Evolutionary conservation across 129 eudicot species (phyloP), one percentile per base, ranked within the genome.

Genomic region (Centaurea solstitialis): DNA sequence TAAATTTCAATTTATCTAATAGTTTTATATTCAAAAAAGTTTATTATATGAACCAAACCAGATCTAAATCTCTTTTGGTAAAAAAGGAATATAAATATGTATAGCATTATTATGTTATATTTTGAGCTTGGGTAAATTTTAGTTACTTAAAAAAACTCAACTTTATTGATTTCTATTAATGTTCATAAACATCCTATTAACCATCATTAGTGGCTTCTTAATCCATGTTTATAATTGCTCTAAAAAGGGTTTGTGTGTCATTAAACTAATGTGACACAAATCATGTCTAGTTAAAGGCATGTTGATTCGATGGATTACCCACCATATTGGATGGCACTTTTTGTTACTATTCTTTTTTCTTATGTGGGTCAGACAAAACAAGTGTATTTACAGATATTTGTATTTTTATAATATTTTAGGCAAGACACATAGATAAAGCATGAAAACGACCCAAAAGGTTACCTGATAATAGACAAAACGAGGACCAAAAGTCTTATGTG

Each of bases 251-350:
- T 4, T n/a, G 45, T 9, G 74, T 67, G 45, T 78, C 68, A 45
- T 45, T 43, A 78, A 28, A 68, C 33, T 22, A 43, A 78, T 13
- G 50, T 10, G 75, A 78, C 81, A 47, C 20, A 20, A 68, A 43
- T 78, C 13, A 20, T 47, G 69, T 69, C 53, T 30, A 47, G 12
- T 28, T n/a, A 53, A 41, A 28, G 35, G 57, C 9, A 45, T 28
- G 23, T 64, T 80, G 84, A 80, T 73, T 64, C 84, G 74, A 80
- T 73, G n/a, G 67, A 61, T 18, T 61, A 64, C 73, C 83, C 73
- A 72, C 84, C 79, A 80, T 35, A 38, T 80, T 73, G 65, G 57
- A 80, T 64, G 65, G 0, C 79, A 72, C 73, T 73, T 80, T 80
- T 62, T 59, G 72, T 23, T 61, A 40, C 66, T 64, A 61, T 72